These are phyloP conservation scores for Amanita pallidorosea DNA, from an alignment of 768 basidiomycete genomes.

Conservation along the genomic window DNA sequence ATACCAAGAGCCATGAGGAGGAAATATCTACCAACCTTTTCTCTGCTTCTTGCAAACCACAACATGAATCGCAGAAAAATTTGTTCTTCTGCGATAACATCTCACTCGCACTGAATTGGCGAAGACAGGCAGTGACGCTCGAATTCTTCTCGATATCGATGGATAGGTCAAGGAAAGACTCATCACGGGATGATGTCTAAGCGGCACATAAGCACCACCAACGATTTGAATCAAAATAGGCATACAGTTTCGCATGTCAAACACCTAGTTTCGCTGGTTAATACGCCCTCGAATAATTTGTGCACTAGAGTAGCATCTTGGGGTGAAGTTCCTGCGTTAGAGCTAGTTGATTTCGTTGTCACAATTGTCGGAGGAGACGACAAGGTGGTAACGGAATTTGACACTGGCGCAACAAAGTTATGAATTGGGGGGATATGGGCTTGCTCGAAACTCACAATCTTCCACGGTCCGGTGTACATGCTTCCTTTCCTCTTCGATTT, in stretches of 20 bases:
- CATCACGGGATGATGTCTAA: conserved; percentile 86
- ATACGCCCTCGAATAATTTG: conserved; percentile 81
- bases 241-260: conserved; percentile 91
- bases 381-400: conserved; percentile 43
- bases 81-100: conserved; percentile 99
- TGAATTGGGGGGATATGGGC: conserved; percentile 2
- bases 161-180: conserved; percentile 95
- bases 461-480: conserved; percentile 26
- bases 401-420: conserved; percentile 29
- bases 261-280: conserved; percentile 97
- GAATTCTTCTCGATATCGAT: conserved; percentile 99
- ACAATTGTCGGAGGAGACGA: conserved; percentile 31
- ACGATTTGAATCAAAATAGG: conserved; percentile 4
- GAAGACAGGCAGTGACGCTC: conserved; percentile 89
- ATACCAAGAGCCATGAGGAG: background rate
- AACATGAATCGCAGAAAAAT: conserved; percentile 96
- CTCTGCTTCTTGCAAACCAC: conserved; percentile 95
- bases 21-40: conserved; percentile 55
- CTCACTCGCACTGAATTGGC: conserved; percentile 95
- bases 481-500: conserved; percentile 68
- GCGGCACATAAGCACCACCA: conserved; percentile 5
- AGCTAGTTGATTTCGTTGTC: conserved; percentile 28
- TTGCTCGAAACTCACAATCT: conserved; percentile 43
- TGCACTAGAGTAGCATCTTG: conserved; percentile 74
- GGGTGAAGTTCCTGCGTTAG: conserved; percentile 35